Conservation (phyloP, 164 flowering plant genomes). For the Akebia trifoliata region DNA sequence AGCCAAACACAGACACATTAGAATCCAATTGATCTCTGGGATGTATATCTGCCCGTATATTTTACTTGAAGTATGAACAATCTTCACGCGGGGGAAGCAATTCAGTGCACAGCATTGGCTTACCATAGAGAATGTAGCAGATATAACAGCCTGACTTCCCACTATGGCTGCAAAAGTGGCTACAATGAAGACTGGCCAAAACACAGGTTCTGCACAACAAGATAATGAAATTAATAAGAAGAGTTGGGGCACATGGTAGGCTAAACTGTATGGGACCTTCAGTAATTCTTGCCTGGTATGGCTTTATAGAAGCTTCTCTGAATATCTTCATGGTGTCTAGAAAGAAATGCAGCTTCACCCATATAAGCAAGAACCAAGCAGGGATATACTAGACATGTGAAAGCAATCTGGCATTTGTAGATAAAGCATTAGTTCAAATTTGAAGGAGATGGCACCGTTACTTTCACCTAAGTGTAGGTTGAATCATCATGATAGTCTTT, state of each 20-base stretch:
- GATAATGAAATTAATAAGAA: conserved; percentile 7
- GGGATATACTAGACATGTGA: conserved; percentile 62
- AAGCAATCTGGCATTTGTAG: conserved; percentile 44
- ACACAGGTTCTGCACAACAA: background rate
- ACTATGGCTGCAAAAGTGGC: conserved; percentile 18
- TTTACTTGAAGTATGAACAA: conserved; percentile 12
- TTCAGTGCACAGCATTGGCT: conserved; percentile 9
- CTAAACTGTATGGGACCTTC: background rate
- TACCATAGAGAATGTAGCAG: conserved; percentile 16
- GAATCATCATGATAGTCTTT: too few species aligned
- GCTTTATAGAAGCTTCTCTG: conserved; percentile 62
- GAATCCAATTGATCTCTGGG: conserved; percentile 14
- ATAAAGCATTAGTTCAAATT: conserved; percentile 6
- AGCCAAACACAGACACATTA: conserved; percentile 1
- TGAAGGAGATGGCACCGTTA: too few species aligned
- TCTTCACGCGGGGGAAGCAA: conserved; percentile 19
- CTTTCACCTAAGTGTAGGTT: too few species aligned
- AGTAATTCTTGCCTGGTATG: conserved; percentile 51
- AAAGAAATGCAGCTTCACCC: conserved; percentile 67
- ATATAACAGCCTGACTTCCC: conserved; percentile 14
- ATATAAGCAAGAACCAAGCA: conserved; percentile 63
- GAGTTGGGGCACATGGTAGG: background rate
- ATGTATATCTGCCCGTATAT: conserved; percentile 9
- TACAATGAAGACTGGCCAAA: conserved; percentile 14
- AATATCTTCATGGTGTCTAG: conserved; percentile 52